These are phyloP conservation scores for Paraconiothyrium brasiliense DNA, from an alignment of 2,329 filamentous ascomycete genomes.

Conservation along the genomic window DNA sequence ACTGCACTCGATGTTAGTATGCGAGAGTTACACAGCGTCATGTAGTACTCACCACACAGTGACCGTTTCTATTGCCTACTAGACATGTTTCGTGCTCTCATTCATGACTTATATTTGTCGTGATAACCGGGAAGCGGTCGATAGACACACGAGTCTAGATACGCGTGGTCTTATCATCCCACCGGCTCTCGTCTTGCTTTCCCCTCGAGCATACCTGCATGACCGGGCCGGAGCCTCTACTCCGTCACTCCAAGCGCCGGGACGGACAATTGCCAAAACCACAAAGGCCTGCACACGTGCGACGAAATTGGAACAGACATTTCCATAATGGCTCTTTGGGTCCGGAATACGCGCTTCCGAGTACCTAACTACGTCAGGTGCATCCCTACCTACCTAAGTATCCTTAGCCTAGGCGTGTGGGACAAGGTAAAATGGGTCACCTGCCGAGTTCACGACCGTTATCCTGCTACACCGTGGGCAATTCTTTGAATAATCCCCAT, in stretches of 20 bases:
- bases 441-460: not conserved
- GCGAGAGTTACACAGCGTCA: not conserved
- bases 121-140: no score
- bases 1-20: constrained; percentile 5
- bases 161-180: not conserved
- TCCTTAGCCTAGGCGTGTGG: not conserved
- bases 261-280: constrained; percentile 1
- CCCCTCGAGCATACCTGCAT: not conserved
- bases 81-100: no score
- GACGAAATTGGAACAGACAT: not conserved
- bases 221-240: not conserved
- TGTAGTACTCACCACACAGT: not conserved
- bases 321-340: not conserved
- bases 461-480: not conserved
- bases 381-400: not conserved
- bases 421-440: not conserved
- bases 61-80: no score
- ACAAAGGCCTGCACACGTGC: constrained; percentile 7
- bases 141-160: no score
- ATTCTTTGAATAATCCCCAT: constrained; percentile 6
- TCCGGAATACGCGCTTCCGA: not conserved
- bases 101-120: no score
- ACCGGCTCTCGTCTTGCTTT: not conserved
- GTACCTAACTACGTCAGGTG: not conserved
- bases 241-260: not conserved